phyloP scores from a whole-genome alignment of 257 asterid species.

The Parsonsia alboflavescens region DNA sequence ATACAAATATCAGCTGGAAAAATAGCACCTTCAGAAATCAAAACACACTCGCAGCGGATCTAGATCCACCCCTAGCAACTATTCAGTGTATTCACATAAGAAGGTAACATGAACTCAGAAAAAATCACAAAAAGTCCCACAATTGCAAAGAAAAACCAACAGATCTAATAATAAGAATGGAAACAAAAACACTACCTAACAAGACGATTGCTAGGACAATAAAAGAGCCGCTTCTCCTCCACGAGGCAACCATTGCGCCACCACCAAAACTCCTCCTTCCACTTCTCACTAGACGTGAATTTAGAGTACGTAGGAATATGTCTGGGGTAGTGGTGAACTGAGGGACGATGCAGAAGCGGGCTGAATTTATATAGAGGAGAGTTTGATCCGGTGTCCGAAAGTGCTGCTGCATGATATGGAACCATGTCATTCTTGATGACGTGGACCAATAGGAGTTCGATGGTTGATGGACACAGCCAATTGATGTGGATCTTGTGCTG shows the following conservation, averaged over 20 bases:
- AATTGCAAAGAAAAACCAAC: background rate
- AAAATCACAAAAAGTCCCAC: background rate
- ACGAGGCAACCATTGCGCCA: conserved; percentile 29
- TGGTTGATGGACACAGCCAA: conserved; percentile 14
- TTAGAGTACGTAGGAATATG: no score
- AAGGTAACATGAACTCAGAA: background rate
- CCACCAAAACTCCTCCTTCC: conserved; percentile 5
- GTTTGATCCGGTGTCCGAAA: background rate
- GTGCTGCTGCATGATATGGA: background rate
- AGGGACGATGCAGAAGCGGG: background rate
- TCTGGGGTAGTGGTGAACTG: no score
- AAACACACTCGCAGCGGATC: conserved; percentile 5
- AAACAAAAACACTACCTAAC: conserved; percentile 20
- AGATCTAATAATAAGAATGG: background rate
- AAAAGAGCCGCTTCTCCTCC: conserved; percentile 32
- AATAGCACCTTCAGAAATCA: background rate
- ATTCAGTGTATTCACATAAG: background rate
- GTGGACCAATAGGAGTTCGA: conserved; percentile 33
- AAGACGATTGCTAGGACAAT: conserved; percentile 30
- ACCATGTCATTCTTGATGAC: conserved; percentile 25
- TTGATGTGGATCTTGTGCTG: conserved; percentile 20
- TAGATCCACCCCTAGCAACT: conserved; percentile 4
- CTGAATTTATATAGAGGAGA: background rate
- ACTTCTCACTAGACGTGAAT: background rate
- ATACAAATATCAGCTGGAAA: background rate